Evolutionary conservation across 495 filamentous ascomycete species (phyloP), one percentile per base, ranked within the genome.

Genomic region (Pseudomonodictys pantanalensis): DNA sequence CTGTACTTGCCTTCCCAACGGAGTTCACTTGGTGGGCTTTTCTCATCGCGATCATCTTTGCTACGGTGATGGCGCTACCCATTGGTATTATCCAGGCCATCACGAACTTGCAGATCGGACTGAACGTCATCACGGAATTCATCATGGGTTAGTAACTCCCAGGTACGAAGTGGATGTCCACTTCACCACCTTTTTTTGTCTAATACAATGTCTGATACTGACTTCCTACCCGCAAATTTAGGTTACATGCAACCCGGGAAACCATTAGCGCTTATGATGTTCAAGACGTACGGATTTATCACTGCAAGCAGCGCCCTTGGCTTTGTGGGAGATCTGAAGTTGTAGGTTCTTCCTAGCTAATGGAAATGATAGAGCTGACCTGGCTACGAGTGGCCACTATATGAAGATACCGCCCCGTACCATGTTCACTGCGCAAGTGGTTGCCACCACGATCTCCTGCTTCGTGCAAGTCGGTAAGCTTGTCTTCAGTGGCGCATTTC

Each of bases 211-310:
- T n/a, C n/a, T n/a, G n/a, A n/a, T n/a, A n/a, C n/a, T n/a, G n/a
- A n/a, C n/a, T n/a, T n/a, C n/a, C n/a, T n/a, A n/a, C n/a, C n/a
- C n/a, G n/a, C n/a, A n/a, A n/a, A n/a, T n/a, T n/a, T n/a, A n/a
- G n/a, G n/a, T 0, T 88, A 88, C 68, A 86, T 86, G 22, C 84
- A 86, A 56, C 80, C 85, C 1, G 86, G 86, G 2, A 69, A 78
- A 23, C 86, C 86, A 0, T 58, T 89, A 12, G 86, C 83, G 0
- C 77, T 87, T 35, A 89, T 89, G 86, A 76, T 87, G 62, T 89
- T 90, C 74, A 89, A 90, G 69, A 87, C 86, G 15, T 87, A 86
- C 58, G 85, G 86, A 38, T 90, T 85, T 66, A 86, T 87, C 60
- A 86, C 84, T 35, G 82, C 86, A 74, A 77, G 71, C 41, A 82